Evolutionary conservation across 306 rosid genomes (phyloP).

Genomic region (Oxytropis ochrocephala): DNA sequence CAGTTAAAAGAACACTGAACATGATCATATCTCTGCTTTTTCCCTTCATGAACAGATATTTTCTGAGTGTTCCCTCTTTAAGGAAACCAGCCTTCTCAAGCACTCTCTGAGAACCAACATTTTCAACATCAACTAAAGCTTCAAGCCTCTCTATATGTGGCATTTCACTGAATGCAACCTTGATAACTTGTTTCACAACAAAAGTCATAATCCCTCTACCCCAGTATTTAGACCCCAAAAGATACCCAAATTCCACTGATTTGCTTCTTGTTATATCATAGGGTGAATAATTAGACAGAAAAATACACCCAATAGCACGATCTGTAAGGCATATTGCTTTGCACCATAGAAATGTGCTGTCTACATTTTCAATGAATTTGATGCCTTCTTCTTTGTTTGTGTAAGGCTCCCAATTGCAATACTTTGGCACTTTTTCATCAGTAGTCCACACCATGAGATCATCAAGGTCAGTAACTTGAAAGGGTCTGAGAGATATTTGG

Average conservation of each 20-base stretch:
- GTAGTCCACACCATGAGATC: conserved; percentile 59
- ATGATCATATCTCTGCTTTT: conserved; percentile 40
- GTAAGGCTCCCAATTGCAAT: conserved; percentile 59
- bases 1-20: conserved; percentile 43
- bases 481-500: conserved; percentile 38
- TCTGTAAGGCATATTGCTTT: conserved; percentile 51
- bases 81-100: conserved; percentile 65
- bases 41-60: conserved; percentile 35
- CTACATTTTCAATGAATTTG: conserved; percentile 28
- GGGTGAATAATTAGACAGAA: conserved; percentile 24
- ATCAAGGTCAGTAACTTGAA: conserved; percentile 52
- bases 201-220: conserved; percentile 60
- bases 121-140: conserved; percentile 62
- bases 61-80: conserved; percentile 60
- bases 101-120: conserved; percentile 61
- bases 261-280: conserved; percentile 27
- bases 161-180: conserved; percentile 42
- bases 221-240: conserved; percentile 50
- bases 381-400: conserved; percentile 41
- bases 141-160: conserved; percentile 60
- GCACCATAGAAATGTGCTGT: conserved; percentile 36
- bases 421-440: conserved; percentile 45
- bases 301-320: conserved; percentile 48
- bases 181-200: conserved; percentile 48
- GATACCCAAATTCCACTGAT: conserved; percentile 53